These are phyloP conservation scores for Maudiozyma turicensis DNA, from an alignment of 805 yeast genomes.

Conservation along the genomic window DNA sequence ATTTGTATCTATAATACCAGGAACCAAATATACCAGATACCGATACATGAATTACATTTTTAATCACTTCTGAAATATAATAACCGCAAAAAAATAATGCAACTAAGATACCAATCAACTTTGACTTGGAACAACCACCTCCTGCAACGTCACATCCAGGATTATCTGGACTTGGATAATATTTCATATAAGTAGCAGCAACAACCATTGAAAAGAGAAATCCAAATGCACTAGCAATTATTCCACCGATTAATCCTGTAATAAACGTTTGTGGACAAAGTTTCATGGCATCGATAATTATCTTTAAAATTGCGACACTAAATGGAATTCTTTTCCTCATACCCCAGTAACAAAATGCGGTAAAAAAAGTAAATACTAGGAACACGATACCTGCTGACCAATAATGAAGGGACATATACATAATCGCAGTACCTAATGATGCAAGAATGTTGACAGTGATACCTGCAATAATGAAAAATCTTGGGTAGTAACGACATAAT, in stretches of 20 bases:
- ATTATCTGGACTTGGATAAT: slow-evolving; percentile 45
- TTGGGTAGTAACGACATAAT: slow-evolving; percentile 57
- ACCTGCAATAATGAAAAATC: slow-evolving; percentile 57
- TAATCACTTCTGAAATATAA: slow-evolving; percentile 71
- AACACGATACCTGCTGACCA: slow-evolving; percentile 77
- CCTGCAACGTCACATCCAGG: slow-evolving; percentile 42
- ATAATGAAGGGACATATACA: slow-evolving; percentile 55
- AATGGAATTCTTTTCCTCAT: slow-evolving; percentile 64
- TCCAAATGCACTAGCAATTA: slow-evolving; percentile 53
- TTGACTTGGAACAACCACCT: slow-evolving; percentile 49
- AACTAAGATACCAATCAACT: slow-evolving; percentile 59
- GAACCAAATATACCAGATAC: slow-evolving; percentile 81
- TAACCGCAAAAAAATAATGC: slow-evolving; percentile 76
- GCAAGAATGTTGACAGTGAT: slow-evolving; percentile 55
- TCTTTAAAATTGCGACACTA: slow-evolving; percentile 57
- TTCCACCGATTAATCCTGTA: slow-evolving; percentile 50
- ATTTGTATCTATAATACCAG: slow-evolving; percentile 75
- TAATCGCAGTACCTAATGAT: slow-evolving; percentile 69
- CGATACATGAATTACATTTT: slow-evolving; percentile 70
- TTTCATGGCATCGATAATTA: slow-evolving; percentile 70
- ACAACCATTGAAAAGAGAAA: slow-evolving; percentile 57
- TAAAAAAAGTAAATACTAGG: slow-evolving; percentile 50
- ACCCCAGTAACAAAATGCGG: slow-evolving; percentile 65
- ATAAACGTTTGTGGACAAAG: slow-evolving; percentile 59
- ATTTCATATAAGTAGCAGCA: slow-evolving; percentile 70